These are phyloP conservation scores for Theobroma cacao DNA, from an alignment of 345 rosid genomes.

Conservation along the genomic window DNA sequence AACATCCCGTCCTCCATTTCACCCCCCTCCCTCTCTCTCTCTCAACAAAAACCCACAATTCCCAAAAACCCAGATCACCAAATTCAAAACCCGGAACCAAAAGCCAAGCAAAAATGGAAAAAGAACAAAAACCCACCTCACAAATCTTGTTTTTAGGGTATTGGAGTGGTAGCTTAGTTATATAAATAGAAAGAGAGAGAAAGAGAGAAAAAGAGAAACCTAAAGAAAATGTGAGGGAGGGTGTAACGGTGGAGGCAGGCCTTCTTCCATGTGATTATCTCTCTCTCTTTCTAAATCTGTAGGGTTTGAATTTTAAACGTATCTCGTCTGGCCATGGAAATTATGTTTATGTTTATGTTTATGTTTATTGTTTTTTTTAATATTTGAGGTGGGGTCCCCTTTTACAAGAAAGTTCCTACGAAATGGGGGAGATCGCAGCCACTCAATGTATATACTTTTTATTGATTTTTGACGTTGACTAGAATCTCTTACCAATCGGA, in stretches of 20 bases:
- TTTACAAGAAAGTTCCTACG: not conserved
- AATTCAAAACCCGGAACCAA: constrained; percentile 4
- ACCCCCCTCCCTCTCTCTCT: constrained; percentile 10
- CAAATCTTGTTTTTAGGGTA: constrained; percentile 6
- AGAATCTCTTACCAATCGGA: not conserved
- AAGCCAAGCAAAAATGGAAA: constrained; percentile 16
- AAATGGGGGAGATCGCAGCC: constrained; percentile 9
- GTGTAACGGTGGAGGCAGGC: constrained; percentile 46
- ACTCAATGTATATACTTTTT: not conserved
- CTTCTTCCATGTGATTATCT: constrained; percentile 45
- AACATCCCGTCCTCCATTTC: constrained; percentile 74
- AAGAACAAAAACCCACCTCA: constrained; percentile 27
- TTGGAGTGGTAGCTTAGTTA: constrained; percentile 16
- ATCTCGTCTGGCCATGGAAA: constrained; percentile 24
- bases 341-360: not conserved
- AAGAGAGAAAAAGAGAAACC: constrained; percentile 25
- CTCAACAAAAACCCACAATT: not conserved
- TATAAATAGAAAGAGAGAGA: constrained; percentile 6
- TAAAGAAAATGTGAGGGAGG: constrained; percentile 31
- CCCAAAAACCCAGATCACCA: constrained; percentile 17
- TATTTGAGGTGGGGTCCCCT: not conserved
- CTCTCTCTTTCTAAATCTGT: constrained; percentile 9
- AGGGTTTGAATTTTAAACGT: constrained; percentile 36
- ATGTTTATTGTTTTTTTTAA: not conserved
- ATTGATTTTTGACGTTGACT: constrained; percentile 4